Evolutionary conservation across 768 basidiomycete genomes (phyloP), one percentile per base, ranked within the genome.

Genomic region (Sarcodon sp.): DNA sequence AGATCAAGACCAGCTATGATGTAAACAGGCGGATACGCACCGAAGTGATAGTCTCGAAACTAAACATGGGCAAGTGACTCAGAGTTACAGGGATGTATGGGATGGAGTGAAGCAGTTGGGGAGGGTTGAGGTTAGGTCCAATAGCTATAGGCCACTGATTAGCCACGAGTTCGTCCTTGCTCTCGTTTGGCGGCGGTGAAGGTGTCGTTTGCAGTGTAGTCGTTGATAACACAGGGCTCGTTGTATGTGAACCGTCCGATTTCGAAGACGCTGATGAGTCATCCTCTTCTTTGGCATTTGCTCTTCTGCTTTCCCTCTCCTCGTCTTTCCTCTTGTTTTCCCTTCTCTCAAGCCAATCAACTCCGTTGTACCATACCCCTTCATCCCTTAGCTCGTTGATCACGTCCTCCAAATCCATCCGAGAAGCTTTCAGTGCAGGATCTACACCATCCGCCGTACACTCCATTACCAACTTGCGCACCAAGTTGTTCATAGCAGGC

Each of bases 191-290:
- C 0, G 83, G 79, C 0, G 84, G 84, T 1, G 80, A 83, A 0
- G 84, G 84, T 6, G 84, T 86, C n/a, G 84, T 87, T 52, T 80
- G 79, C 32, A 87, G 57, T 6, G 84, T 87, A 7, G 80, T 75
- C 1, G 82, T 81, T 10, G 82, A 84, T 27, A 86, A 58, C 3
- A 85, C 83, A 0, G 84, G 85, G 53, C 83, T 85, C 15, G 84
- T 85, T 51, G 60, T 68, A 16, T 80, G 78, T 4, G 78, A 80
- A 7, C 67, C 70, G 45, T 69, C 69, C 39, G 69, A 72, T 44
- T 68, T 68, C 12, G 71, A 69, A 27, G 65, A 68, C 3, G 75
- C 68, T 51, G 75, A 73, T 47, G 73, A 73, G 43, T 75, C 74
- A 37, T 72, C 61, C 50, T 55, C 55, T 48, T 61, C 59, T 36